Percentiles rank a stretch among this genome's conserved stretches.
phyloP scores from a whole-genome alignment of 2,329 filamentous ascomycete species.

The Macrophomina phaseolina region DNA sequence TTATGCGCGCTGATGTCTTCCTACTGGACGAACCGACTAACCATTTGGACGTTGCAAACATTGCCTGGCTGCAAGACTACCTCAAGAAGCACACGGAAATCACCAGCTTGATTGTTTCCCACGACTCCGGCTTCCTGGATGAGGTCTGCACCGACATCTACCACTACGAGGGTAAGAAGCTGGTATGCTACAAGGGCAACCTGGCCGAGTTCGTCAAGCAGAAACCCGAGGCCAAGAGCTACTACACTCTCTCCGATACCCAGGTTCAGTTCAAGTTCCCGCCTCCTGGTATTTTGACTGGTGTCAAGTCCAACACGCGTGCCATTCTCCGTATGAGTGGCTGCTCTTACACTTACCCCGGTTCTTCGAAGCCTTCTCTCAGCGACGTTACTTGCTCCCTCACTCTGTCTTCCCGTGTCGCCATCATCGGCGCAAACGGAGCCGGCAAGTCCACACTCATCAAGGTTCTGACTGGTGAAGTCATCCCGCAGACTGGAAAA shows the following conservation, averaged over 20 bases:
- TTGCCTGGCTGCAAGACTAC: slow-evolving; percentile 95
- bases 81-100: slow-evolving; percentile 95
- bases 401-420: slow-evolving; percentile 86
- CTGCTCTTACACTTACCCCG: slow-evolving; percentile 93
- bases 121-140: slow-evolving; percentile 97
- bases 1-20: slow-evolving; percentile 94
- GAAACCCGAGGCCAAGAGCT: slow-evolving; percentile 94
- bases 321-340: slow-evolving; percentile 95
- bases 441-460: slow-evolving; percentile 98
- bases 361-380: slow-evolving; percentile 84
- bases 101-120: slow-evolving; percentile 95
- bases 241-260: slow-evolving; percentile 91
- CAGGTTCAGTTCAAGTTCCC: slow-evolving; percentile 98
- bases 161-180: slow-evolving; percentile 98
- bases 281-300: slow-evolving; percentile 87
- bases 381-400: slow-evolving; percentile 86
- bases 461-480: slow-evolving; percentile 93
- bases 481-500: slow-evolving; percentile 79
- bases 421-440: slow-evolving; percentile 96
- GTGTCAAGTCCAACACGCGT: slow-evolving; percentile 93
- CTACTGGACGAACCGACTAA: slow-evolving; percentile 98
- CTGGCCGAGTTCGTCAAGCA: slow-evolving; percentile 82
- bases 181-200: slow-evolving; percentile 84
- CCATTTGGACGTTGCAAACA: slow-evolving; percentile 94
- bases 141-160: slow-evolving; percentile 98